Evolutionary conservation across 2,329 filamentous ascomycete species (phyloP).

Genomic region (Pseudogymnoascus sp.): DNA sequence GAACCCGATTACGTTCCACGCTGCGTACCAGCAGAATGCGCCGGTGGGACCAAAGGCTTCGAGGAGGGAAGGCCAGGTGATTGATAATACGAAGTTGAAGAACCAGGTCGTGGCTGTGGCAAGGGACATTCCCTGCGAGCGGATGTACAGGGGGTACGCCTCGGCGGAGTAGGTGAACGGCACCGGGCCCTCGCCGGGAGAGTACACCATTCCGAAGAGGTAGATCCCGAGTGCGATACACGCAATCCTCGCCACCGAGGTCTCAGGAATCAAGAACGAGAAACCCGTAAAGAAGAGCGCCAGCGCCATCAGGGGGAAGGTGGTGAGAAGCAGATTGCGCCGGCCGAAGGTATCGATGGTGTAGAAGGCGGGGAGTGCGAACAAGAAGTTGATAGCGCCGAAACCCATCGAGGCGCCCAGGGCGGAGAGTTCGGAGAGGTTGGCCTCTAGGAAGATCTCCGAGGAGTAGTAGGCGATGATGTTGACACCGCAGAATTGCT

Average conservation of each 20-base stretch:
- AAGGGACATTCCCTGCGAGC: slow-evolving; percentile 53
- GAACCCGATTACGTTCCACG: slow-evolving; percentile 42
- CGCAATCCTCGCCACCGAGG: slow-evolving; percentile 20
- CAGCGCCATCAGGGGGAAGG: slow-evolving; percentile 56
- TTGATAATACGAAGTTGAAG: slow-evolving; percentile 15
- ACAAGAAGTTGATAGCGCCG: slow-evolving; percentile 57
- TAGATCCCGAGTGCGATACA: slow-evolving; percentile 40
- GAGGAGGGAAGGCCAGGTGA: slow-evolving; percentile 15
- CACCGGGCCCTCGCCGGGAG: slow-evolving; percentile 49
- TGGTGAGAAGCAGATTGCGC: slow-evolving; percentile 53
- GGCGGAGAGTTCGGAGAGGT: slow-evolving; percentile 43
- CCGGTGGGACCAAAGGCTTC: neutral
- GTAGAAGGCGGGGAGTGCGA: slow-evolving; percentile 54
- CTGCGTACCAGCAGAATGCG: neutral
- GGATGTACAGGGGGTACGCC: slow-evolving; percentile 54
- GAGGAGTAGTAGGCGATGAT: slow-evolving; percentile 54
- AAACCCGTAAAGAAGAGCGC: slow-evolving; percentile 45
- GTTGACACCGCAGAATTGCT: slow-evolving; percentile 49
- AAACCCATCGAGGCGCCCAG: slow-evolving; percentile 55
- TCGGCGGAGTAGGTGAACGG: slow-evolving; percentile 62
- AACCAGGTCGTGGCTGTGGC: slow-evolving; percentile 43
- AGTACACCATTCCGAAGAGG: slow-evolving; percentile 44
- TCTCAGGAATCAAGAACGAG: slow-evolving; percentile 41
- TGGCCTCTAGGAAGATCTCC: slow-evolving; percentile 50
- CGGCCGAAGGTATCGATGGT: slow-evolving; percentile 63